Evolutionary conservation across 2,329 filamentous ascomycete genomes (phyloP).

Genomic region (Arthrinium phaeospermum): DNA sequence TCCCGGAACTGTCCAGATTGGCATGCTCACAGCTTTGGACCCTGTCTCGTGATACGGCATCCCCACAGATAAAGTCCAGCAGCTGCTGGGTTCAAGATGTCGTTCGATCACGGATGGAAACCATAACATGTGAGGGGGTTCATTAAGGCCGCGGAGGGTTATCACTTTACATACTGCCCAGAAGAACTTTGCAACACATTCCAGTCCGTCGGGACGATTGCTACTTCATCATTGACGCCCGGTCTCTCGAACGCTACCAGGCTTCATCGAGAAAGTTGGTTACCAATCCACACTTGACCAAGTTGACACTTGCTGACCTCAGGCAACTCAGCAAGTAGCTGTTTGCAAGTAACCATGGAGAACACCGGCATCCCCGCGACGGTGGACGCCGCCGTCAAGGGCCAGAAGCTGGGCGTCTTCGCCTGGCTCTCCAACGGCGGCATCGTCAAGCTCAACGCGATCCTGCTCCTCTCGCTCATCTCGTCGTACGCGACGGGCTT

Average conservation of each 20-base stretch:
- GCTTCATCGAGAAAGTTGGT: background rate
- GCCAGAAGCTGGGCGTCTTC: constrained; percentile 25
- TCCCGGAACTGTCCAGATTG: background rate
- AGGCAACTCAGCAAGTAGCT: background rate
- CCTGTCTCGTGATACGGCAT: background rate
- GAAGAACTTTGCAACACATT: background rate
- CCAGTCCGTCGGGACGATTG: background rate
- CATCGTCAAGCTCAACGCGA: constrained; percentile 32
- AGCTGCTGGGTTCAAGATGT: background rate
- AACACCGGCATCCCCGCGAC: constrained; percentile 23
- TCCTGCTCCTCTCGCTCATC: constrained; percentile 31
- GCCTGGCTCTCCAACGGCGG: constrained; percentile 30
- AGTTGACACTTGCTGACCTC: background rate
- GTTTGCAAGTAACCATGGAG: background rate
- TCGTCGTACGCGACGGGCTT: constrained; percentile 35
- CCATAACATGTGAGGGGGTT: background rate
- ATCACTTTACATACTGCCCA: background rate
- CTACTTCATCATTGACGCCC: background rate
- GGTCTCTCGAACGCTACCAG: background rate
- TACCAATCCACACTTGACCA: background rate
- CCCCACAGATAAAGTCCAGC: background rate
- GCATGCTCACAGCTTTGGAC: background rate
- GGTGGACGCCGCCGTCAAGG: constrained; percentile 26
- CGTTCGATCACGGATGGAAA: background rate
- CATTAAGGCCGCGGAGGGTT: background rate